Evolutionary conservation across 345 rosid genomes (phyloP), one percentile per base, ranked within the genome.

Genomic region (Eucalyptus sp.): DNA sequence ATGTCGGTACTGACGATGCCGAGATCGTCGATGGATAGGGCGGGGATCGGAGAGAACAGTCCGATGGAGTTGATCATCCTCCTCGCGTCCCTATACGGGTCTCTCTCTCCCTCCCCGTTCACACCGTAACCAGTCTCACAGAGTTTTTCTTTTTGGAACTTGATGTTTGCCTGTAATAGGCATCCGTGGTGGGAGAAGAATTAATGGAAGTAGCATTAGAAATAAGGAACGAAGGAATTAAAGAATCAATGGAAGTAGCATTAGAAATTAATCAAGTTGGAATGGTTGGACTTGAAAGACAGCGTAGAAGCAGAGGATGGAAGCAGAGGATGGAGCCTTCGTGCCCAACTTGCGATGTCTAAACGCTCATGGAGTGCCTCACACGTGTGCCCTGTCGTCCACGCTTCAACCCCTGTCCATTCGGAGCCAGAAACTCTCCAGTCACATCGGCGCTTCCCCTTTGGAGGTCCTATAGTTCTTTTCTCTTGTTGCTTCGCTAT

Each of bases 381-480:
- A 43, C 44, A 43, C 44, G 7, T 43, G 44, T 43, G 44, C 44
- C 44, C 7, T 7, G 44, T 43, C 44, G 44, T 43, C 44, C 44
- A 43, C 44, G 2, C 44, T 43, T 43, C 44, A 43, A 43, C 44
- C 99, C 86, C 93, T 94, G 51, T 92, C 99, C 3, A 97, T 96
- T 27, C 94, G 95, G 51, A 96, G 93, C n/a, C 99, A 96, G 94
- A 96, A 94, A 92, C 96, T 96, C 90, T 76, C 95, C 86, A 87
- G 90, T 88, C 99, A 94, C 87, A 95, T 97, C 27, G 0, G 5
- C 27, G 12, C 97, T 1, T 95, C 94, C 11, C 97, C 96, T 87
- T 96, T 95, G 46, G 99, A 95, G 71, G 93, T 96, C 11, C 48
- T 17, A 3, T 18, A 3, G 8, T 50, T 62, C 29, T 24, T 31